These are phyloP conservation scores for Hemileccinum rubropunctum DNA, from an alignment of 768 basidiomycete genomes.

Conservation along the genomic window DNA sequence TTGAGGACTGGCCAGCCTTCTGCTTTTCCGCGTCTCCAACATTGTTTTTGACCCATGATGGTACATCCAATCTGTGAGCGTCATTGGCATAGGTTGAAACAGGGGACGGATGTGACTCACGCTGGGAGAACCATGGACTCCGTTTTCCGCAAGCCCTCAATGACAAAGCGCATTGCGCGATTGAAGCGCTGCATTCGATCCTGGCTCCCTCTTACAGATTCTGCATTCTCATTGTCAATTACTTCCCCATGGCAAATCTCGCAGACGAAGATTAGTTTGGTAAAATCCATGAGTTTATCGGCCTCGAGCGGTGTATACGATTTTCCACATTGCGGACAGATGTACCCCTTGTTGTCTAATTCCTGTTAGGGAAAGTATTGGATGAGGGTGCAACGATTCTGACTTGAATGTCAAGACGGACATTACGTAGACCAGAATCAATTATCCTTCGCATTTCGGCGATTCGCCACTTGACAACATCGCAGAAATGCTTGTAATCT, in stretches of 20 bases:
- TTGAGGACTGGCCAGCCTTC: conserved; percentile 48
- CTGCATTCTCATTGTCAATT: conserved; percentile 88
- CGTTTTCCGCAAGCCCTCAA: conserved; percentile 84
- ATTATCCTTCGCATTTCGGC: conserved; percentile 90
- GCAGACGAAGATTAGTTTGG: conserved; percentile 67
- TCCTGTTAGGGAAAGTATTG: conserved; percentile 50
- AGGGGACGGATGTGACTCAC: conserved; percentile 42
- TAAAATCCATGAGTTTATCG: conserved; percentile 76
- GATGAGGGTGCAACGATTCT: not conserved
- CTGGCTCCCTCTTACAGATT: conserved; percentile 79
- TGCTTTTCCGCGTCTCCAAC: conserved; percentile 62
- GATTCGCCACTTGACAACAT: conserved; percentile 97
- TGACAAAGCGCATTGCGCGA: conserved; percentile 82
- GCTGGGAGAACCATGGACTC: conserved; percentile 84
- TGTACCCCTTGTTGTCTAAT: conserved; percentile 96
- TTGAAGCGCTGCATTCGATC: conserved; percentile 97
- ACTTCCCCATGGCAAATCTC: conserved; percentile 87
- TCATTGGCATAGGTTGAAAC: not conserved
- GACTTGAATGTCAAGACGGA: conserved; percentile 38
- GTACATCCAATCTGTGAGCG: conserved; percentile 69
- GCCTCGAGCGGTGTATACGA: conserved; percentile 85
- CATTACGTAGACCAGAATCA: conserved; percentile 87
- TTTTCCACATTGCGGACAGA: conserved; percentile 85
- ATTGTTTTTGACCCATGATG: conserved; percentile 76
- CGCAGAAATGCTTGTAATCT: conserved; percentile 92